Evolutionary conservation across 2,329 filamentous ascomycete species (phyloP).

Genomic region (Exserohilum rostratum): DNA sequence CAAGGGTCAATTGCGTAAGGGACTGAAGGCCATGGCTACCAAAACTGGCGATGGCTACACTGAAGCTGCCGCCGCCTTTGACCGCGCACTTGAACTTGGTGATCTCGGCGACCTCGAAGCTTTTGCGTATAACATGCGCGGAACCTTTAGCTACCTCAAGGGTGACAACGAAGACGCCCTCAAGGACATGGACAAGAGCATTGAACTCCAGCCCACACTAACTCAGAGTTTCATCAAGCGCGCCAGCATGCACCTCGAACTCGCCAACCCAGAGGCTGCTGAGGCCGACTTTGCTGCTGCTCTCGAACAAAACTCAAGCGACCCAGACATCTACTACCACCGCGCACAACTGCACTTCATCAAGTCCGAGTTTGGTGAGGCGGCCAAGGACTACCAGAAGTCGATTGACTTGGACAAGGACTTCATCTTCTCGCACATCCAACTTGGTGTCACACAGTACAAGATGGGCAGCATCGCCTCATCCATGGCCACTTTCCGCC

Average conservation of each 20-base stretch:
- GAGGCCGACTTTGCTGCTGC: slow-evolving; percentile 87
- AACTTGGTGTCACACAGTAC: slow-evolving; percentile 98
- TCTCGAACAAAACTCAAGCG: slow-evolving; percentile 80
- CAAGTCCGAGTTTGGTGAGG: slow-evolving; percentile 88
- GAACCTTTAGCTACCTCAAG: slow-evolving; percentile 91
- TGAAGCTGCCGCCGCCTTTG: slow-evolving; percentile 83
- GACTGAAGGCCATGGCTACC: slow-evolving; percentile 78
- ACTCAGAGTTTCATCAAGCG: slow-evolving; percentile 99
- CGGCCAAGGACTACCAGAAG: slow-evolving; percentile 98
- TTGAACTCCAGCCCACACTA: slow-evolving; percentile 84
- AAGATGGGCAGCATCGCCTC: slow-evolving; percentile 99
- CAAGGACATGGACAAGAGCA: slow-evolving; percentile 86
- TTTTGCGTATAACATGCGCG: slow-evolving; percentile 93
- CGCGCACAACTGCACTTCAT: slow-evolving; percentile 98
- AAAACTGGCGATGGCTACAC: slow-evolving; percentile 92
- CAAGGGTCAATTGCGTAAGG: slow-evolving; percentile 83
- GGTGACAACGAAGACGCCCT: slow-evolving; percentile 86
- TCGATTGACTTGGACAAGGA: slow-evolving; percentile 94
- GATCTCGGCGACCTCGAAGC: slow-evolving; percentile 84
- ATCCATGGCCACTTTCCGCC: slow-evolving; percentile 96
- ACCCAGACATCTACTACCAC: slow-evolving; percentile 99
- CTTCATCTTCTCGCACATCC: slow-evolving; percentile 99
- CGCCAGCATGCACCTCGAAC: slow-evolving; percentile 95
- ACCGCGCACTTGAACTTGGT: slow-evolving; percentile 82
- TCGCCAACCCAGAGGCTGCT: slow-evolving; percentile 84